Percentiles rank a stretch among this genome's conserved stretches.
Conservation (phyloP, 768 basidiomycete species). For the Russula earlei region DNA sequence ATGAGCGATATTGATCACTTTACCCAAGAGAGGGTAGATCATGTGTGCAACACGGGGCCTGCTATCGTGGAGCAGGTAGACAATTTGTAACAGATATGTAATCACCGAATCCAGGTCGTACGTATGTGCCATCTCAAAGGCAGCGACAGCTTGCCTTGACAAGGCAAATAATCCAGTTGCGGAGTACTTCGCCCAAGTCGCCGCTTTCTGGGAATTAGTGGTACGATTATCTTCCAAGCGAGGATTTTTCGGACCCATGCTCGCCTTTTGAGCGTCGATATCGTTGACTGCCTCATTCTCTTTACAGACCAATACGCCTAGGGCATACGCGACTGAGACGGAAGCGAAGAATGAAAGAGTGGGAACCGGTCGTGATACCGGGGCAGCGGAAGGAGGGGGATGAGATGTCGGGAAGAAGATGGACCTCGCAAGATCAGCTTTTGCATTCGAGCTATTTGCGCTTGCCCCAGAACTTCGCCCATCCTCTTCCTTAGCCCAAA, state of each 20-base stretch:
- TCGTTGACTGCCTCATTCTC: constrained; percentile 17
- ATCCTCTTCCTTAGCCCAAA: constrained; percentile 31
- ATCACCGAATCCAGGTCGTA: constrained; percentile 51
- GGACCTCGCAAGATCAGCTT: constrained; percentile 17
- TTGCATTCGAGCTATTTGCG: constrained; percentile 4
- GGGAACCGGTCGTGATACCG: constrained; percentile 1
- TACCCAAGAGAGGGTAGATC: constrained; percentile 45
- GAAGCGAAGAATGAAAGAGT: constrained; percentile 21
- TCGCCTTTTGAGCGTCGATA: constrained; percentile 1
- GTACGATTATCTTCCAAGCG: constrained; percentile 16
- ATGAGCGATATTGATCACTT: constrained; percentile 58
- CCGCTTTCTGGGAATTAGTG: constrained; percentile 2
- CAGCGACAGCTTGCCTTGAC: constrained; percentile 38
- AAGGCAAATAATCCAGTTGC: constrained; percentile 35
- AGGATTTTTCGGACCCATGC: constrained; percentile 6
- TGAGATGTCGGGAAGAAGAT: constrained; percentile 11
- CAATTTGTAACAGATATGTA: constrained; percentile 48
- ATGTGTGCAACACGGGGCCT: constrained; percentile 33
- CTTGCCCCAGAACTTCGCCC: constrained; percentile 6
- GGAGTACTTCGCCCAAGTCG: constrained; percentile 14
- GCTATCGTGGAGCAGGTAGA: constrained; percentile 45
- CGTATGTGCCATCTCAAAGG: constrained; percentile 34
- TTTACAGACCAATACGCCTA: constrained; percentile 17
- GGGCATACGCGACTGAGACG: constrained; percentile 17
- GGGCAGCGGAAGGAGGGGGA: not conserved